A percentile compares a stretch with the other conserved stretches of the same genome.
phyloP scores from a whole-genome alignment of 2,329 filamentous ascomycete genomes.

The Botrytis hyacinthi region DNA sequence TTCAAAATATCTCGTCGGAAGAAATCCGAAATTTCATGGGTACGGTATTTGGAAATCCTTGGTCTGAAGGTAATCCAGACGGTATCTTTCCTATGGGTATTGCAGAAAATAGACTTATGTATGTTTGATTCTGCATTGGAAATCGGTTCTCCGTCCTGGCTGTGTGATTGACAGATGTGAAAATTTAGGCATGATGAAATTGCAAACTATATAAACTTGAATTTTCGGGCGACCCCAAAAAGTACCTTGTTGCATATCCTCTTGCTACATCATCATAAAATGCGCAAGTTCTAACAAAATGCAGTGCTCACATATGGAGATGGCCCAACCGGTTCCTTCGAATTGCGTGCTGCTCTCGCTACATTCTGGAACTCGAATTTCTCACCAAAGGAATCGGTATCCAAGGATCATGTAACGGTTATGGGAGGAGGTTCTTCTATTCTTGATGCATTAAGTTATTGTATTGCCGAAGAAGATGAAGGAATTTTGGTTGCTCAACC shows the following conservation, averaged over 20 bases:
- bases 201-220: constrained; percentile 18
- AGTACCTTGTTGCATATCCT: neutral
- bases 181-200: constrained; percentile 23
- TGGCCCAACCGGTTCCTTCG: constrained; percentile 34
- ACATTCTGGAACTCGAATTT: constrained; percentile 45
- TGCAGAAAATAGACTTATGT: constrained; percentile 27
- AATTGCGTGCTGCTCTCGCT: constrained; percentile 43
- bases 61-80: constrained; percentile 20
- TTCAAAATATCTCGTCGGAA: constrained; percentile 16
- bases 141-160: neutral
- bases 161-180: neutral
- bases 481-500: constrained; percentile 48
- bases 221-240: constrained; percentile 18
- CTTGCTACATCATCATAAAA: neutral
- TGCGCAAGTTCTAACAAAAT: neutral
- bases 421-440: constrained; percentile 42
- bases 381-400: constrained; percentile 38
- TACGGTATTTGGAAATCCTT: constrained; percentile 23
- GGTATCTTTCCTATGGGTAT: constrained; percentile 25
- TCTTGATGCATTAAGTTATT: constrained; percentile 41
- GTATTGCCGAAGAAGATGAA: constrained; percentile 44
- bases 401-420: constrained; percentile 41
- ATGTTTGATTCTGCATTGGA: neutral
- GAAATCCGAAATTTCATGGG: constrained; percentile 19
- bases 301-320: constrained; percentile 25